Evolutionary conservation across 2,329 filamentous ascomycete genomes (phyloP).

Genomic region (Polytolypa hystricis): DNA sequence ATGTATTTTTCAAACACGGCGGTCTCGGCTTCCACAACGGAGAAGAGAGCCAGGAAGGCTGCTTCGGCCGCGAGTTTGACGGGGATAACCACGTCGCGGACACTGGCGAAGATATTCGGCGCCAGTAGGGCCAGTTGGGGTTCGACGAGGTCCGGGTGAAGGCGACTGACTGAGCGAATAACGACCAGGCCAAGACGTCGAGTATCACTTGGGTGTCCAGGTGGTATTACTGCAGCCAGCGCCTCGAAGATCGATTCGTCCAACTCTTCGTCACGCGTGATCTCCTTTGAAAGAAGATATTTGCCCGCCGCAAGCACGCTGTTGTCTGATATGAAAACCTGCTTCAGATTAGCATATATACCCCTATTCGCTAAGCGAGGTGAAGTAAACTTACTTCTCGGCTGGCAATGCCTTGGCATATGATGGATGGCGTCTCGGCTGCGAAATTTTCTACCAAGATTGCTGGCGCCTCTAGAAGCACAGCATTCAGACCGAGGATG

Average conservation of each 20-base stretch:
- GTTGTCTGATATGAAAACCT: slow-evolving; percentile 82
- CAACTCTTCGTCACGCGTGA: slow-evolving; percentile 56
- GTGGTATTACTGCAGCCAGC: slow-evolving; percentile 62
- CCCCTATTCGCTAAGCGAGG: neutral
- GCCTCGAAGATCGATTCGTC: slow-evolving; percentile 71
- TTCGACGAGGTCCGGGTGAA: slow-evolving; percentile 66
- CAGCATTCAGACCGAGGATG: slow-evolving; percentile 76
- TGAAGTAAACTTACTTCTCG: slow-evolving; percentile 53
- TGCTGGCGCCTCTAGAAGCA: slow-evolving; percentile 68
- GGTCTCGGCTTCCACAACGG: slow-evolving; percentile 74
- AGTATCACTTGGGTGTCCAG: slow-evolving; percentile 68
- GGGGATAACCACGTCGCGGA: slow-evolving; percentile 84
- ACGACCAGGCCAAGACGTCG: slow-evolving; percentile 80
- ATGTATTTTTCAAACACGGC: slow-evolving; percentile 89
- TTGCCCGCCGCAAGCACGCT: slow-evolving; percentile 83
- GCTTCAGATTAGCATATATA: slow-evolving; percentile 15
- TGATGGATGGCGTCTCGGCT: slow-evolving; percentile 63
- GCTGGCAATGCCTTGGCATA: slow-evolving; percentile 68
- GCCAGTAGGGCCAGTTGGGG: slow-evolving; percentile 74
- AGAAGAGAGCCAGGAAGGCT: slow-evolving; percentile 83
- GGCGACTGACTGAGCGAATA: slow-evolving; percentile 69
- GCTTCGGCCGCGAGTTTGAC: slow-evolving; percentile 93
- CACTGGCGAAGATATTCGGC: slow-evolving; percentile 74
- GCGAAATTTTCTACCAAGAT: slow-evolving; percentile 57
- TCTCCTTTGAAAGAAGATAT: slow-evolving; percentile 58